Percentiles rank a stretch among this genome's conserved stretches.
phyloP scores from a whole-genome alignment of 1,284 basidiomycete genomes.

The Amanita bisporigera region DNA sequence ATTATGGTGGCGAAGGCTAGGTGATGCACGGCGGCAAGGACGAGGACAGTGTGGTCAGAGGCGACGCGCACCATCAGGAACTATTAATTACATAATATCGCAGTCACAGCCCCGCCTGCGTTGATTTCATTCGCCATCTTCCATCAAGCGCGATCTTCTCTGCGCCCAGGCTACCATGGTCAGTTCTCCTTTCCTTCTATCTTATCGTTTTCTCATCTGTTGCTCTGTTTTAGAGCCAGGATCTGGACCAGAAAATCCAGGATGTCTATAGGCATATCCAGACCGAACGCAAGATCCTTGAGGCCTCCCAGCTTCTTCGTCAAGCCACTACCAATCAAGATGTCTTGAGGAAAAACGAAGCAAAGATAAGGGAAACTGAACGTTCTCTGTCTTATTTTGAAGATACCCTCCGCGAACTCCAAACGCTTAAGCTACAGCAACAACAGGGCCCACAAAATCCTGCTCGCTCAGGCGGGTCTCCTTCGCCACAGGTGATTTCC shows the following conservation, averaged over 20 bases:
- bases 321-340: constrained; percentile 88
- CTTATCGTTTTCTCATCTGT: constrained; percentile 18
- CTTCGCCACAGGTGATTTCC: constrained; percentile 46
- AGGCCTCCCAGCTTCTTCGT: constrained; percentile 81
- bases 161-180: constrained; percentile 42
- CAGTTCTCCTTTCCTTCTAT: constrained; percentile 23
- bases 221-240: constrained; percentile 48
- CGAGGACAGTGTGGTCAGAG: constrained; percentile 44
- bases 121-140: constrained; percentile 21
- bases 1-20: constrained; percentile 43
- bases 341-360: constrained; percentile 81
- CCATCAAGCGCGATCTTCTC: constrained; percentile 11
- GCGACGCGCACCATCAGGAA: constrained; percentile 41
- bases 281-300: constrained; percentile 91
- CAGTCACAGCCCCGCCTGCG: constrained; percentile 42
- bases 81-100: constrained; percentile 32
- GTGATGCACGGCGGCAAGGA: constrained; percentile 46
- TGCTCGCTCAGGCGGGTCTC: constrained; percentile 52
- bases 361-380: constrained; percentile 89
- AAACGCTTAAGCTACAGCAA: constrained; percentile 73
- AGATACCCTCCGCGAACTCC: constrained; percentile 83
- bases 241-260: constrained; percentile 91
- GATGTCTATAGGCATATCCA: constrained; percentile 90
- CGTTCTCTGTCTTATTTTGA: constrained; percentile 89
- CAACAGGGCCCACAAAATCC: constrained; percentile 59